phyloP scores from a whole-genome alignment of 495 filamentous ascomycete species.

The Baudoinia panamericana region DNA sequence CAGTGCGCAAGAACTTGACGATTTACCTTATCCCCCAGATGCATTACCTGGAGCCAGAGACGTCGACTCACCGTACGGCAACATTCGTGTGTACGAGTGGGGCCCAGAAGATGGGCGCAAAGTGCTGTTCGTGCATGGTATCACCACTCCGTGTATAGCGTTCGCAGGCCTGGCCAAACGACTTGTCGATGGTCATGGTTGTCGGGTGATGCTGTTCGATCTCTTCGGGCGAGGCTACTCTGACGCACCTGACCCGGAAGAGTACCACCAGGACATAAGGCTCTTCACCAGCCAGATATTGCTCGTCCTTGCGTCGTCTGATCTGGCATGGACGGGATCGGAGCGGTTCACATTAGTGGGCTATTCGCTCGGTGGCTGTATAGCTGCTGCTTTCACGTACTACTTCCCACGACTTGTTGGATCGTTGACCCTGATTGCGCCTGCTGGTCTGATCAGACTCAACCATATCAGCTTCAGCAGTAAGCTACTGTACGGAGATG shows the following conservation, averaged over 20 bases:
- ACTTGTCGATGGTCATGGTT: slow-evolving; percentile 54
- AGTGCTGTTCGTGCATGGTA: slow-evolving; percentile 74
- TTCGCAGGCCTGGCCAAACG: slow-evolving; percentile 53
- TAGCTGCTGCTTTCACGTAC: slow-evolving; percentile 59
- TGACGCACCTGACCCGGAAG: slow-evolving; percentile 48
- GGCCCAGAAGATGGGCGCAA: slow-evolving; percentile 70
- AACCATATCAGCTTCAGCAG: slow-evolving; percentile 48
- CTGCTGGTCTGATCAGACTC: slow-evolving; percentile 55
- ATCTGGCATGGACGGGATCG: not conserved
- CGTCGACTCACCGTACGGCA: slow-evolving; percentile 66
- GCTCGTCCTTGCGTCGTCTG: slow-evolving; percentile 48
- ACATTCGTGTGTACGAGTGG: slow-evolving; percentile 76
- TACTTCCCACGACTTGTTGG: slow-evolving; percentile 55
- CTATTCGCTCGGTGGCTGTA: slow-evolving; percentile 74
- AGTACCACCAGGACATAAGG: slow-evolving; percentile 48
- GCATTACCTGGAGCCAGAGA: slow-evolving; percentile 61
- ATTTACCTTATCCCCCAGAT: slow-evolving; percentile 59
- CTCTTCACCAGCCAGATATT: slow-evolving; percentile 68
- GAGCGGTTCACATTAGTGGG: slow-evolving; percentile 55
- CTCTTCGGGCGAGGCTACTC: slow-evolving; percentile 73
- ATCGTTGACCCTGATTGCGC: slow-evolving; percentile 60
- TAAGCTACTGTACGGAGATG: slow-evolving; percentile 45
- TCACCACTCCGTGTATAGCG: slow-evolving; percentile 68
- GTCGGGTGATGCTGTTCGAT: slow-evolving; percentile 72
- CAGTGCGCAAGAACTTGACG: slow-evolving; percentile 34